Conservation (phyloP, 2,329 filamentous ascomycete genomes). For the Apiospora hydei region DNA sequence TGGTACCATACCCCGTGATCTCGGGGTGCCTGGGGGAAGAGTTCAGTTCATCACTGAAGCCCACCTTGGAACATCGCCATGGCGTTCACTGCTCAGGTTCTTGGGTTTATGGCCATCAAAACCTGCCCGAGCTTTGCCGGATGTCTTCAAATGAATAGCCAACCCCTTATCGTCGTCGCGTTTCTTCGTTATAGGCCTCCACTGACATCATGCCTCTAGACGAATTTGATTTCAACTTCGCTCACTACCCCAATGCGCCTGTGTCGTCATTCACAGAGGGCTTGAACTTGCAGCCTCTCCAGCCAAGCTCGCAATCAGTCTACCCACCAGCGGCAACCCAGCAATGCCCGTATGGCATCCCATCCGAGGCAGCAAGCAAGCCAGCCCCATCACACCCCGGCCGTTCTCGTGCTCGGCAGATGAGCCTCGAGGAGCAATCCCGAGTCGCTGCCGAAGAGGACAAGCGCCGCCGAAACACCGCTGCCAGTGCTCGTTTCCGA, state of each 20-base stretch:
- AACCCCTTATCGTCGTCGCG: slow-evolving; percentile 29
- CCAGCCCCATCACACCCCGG: slow-evolving; percentile 42
- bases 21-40: slow-evolving; percentile 34
- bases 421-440: slow-evolving; percentile 73
- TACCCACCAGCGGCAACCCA: slow-evolving; percentile 51
- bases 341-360: slow-evolving; percentile 44
- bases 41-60: slow-evolving; percentile 1
- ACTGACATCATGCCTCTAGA: slow-evolving; percentile 61
- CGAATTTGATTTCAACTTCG: slow-evolving; percentile 65
- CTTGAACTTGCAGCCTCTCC: slow-evolving; percentile 56
- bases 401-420: slow-evolving; percentile 49
- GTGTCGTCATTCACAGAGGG: slow-evolving; percentile 54
- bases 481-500: slow-evolving; percentile 86
- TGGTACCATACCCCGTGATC: slow-evolving; percentile 71
- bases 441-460: slow-evolving; percentile 84
- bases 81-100: slow-evolving; percentile 34
- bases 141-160: slow-evolving; percentile 9
- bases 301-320: slow-evolving; percentile 57
- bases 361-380: slow-evolving; percentile 50
- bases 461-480: slow-evolving; percentile 88
- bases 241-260: slow-evolving; percentile 58
- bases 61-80: slow-evolving; percentile 30
- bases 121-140: background rate
- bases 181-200: slow-evolving; percentile 35
- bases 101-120: slow-evolving; percentile 2